These are phyloP conservation scores for Scedosporium aurantiacum DNA, from an alignment of 2,329 filamentous ascomycete genomes.

Conservation along the genomic window DNA sequence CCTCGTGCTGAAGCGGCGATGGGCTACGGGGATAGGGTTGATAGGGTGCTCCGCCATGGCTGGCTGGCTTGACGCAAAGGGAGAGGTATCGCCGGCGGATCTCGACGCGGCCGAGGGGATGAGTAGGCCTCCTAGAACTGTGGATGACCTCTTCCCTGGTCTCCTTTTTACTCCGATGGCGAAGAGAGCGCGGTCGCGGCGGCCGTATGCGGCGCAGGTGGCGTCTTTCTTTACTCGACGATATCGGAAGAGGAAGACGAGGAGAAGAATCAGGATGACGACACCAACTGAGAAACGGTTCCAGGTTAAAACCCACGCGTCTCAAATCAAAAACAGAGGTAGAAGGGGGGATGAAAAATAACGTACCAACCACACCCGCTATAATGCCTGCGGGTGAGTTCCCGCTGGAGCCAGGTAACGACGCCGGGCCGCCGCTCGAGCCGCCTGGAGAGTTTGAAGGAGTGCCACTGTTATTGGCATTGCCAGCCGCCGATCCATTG, in stretches of 20 bases:
- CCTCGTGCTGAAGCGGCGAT: not conserved
- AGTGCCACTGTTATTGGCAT: not conserved
- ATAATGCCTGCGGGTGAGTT: not conserved
- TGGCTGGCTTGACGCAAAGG: not conserved
- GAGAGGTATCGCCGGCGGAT: not conserved
- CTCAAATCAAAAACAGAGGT: not conserved
- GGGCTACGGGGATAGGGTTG: not conserved
- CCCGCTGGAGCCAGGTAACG: not conserved
- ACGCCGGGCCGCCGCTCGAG: not conserved
- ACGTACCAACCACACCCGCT: not conserved
- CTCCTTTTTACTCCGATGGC: not conserved
- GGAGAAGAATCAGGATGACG: not conserved
- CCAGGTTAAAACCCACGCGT: not conserved
- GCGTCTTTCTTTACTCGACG: not conserved
- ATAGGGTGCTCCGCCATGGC: not conserved
- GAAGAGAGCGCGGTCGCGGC: not conserved
- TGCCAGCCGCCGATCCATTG: not conserved
- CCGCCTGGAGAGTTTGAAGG: not conserved
- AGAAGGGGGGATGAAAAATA: not conserved
- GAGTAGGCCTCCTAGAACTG: not conserved
- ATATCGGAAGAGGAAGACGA: slow-evolving; percentile 2
- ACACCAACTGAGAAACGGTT: not conserved
- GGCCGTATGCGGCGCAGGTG: not conserved
- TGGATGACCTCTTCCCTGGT: not conserved
- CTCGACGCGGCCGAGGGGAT: not conserved